Base-by-base conservation (phyloP, 441 rosid genomes). In the Monsonia emarginata region DNA sequence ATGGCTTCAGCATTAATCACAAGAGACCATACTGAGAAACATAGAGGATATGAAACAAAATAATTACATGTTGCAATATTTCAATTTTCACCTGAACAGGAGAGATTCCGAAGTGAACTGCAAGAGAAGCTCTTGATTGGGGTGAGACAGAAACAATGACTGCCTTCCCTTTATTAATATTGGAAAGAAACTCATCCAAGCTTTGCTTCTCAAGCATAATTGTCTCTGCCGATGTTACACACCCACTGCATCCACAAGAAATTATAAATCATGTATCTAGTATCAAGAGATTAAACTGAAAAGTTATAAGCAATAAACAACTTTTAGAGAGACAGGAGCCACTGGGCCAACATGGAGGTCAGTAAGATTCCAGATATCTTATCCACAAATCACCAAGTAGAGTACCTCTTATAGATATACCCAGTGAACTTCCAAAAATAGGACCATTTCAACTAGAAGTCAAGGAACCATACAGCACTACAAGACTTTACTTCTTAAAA, bases 191-290 rank as follows among this genome's bases (percentile, higher is more conserved):
- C 72, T 88, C 99, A 30, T 86, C 92, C 76, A 83, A 82, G 80
- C 97, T 89, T 74, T 94, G 97, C 79, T 89, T 94, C 90, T 94
- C 96, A 7, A 94, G 96, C 96, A 94, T 88, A 66, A 91, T 88
- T 0, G 96, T 85, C 82, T 94, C 99, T 0, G 97, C 97, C 1
- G 99, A 86, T n/a, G 99, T 91, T 56, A 94, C 88, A 75, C 97
- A 91, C 30, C 97, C 99, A 61, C 99, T 94, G 75, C 74, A 82
- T 11, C 25, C 36, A 68, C 21, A 61, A 63, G 27, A 42, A 70
- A 69, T 14, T 19, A 27, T 40, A 64, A 65, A 63, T 3, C 44
- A 30, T 24, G 28, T 36, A 0, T 14, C 42, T 36, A 8, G 14
- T 36, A 36, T 36, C 42, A 36, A 14, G 2, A 36, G 42, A 36